Percentiles rank a stretch among this genome's conserved stretches.
Conservation (phyloP, 1,284 basidiomycete species). For the Schizophyllum amplum region DNA sequence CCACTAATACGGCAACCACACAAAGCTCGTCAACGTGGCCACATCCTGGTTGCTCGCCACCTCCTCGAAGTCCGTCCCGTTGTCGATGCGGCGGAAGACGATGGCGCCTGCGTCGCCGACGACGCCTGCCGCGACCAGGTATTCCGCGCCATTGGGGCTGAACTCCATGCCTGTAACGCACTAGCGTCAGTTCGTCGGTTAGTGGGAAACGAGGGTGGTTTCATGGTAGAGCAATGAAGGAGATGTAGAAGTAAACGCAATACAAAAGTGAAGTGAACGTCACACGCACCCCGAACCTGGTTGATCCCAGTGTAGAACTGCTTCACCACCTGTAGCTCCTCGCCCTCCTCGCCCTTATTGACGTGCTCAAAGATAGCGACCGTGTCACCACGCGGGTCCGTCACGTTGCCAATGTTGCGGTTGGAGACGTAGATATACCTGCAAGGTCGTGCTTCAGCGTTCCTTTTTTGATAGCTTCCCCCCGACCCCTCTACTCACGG, state of each 20-base stretch:
- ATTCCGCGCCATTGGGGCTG: conserved; percentile 39
- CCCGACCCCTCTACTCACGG: no score
- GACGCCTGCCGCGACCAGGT: conserved; percentile 46
- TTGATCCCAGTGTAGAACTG: conserved; percentile 58
- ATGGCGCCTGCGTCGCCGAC: conserved; percentile 46
- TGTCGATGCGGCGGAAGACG: conserved; percentile 44
- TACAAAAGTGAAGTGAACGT: not conserved
- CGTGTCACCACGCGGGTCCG: conserved; percentile 11
- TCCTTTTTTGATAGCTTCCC: no score
- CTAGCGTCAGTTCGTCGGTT: no score
- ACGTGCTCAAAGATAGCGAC: conserved; percentile 12
- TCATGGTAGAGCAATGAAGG: no score
- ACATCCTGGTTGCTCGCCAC: conserved; percentile 44
- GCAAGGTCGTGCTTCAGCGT: no score
- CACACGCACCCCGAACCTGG: conserved; percentile 41
- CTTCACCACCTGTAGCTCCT: conserved; percentile 29
- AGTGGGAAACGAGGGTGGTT: no score
- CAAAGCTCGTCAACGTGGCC: conserved; percentile 45
- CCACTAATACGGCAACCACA: conserved; percentile 25
- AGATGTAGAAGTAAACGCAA: no score
- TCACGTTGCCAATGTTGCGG: conserved; percentile 11
- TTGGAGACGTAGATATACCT: conserved; percentile 62
- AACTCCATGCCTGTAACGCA: conserved; percentile 38
- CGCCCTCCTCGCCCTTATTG: conserved; percentile 12
- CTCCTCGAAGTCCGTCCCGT: conserved; percentile 41